Percentiles rank a stretch among this genome's conserved stretches.
Evolutionary conservation across 1,284 basidiomycete species (phyloP).

Genomic region (Vanrija humicola): DNA sequence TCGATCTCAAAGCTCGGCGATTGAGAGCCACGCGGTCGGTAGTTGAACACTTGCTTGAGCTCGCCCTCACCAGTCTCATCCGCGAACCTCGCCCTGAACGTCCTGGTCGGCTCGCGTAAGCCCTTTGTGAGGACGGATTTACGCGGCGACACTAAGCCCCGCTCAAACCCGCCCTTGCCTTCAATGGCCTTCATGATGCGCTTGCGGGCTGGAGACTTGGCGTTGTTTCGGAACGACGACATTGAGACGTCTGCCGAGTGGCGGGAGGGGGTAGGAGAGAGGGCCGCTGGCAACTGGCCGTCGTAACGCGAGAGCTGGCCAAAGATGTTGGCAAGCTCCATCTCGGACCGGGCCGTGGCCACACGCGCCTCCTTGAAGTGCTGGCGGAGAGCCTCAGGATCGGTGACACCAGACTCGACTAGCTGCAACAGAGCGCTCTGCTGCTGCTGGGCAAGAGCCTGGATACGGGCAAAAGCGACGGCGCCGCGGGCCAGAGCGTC

Average conservation of each 20-base stretch:
- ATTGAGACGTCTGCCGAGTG: too few relatives aligned
- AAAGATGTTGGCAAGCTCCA: constrained; percentile 1
- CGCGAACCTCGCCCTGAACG: constrained; percentile 3
- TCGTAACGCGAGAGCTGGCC: neutral
- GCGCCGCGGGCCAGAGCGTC: constrained; percentile 56
- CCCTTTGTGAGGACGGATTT: neutral
- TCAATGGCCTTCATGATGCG: constrained; percentile 4
- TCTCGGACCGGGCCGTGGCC: too few relatives aligned
- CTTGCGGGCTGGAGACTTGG: constrained; percentile 10
- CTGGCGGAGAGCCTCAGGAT: neutral
- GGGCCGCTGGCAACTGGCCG: neutral
- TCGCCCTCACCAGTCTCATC: constrained; percentile 5
- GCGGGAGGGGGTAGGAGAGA: neutral
- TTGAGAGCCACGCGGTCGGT: constrained; percentile 2
- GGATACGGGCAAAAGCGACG: constrained; percentile 66
- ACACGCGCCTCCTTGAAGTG: neutral
- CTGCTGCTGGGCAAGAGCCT: constrained; percentile 66
- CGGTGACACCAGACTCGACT: constrained; percentile 48
- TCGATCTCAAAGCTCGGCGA: neutral
- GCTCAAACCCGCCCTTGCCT: constrained; percentile 9
- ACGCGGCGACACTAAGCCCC: constrained; percentile 4
- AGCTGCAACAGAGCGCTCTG: constrained; percentile 56
- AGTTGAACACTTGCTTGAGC: constrained; percentile 6
- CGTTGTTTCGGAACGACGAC: too few relatives aligned
- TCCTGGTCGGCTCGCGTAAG: neutral